Evolutionary conservation across 2,329 filamentous ascomycete species (phyloP), one percentile per base, ranked within the genome.

Genomic region (Botrytis hyacinthi): DNA sequence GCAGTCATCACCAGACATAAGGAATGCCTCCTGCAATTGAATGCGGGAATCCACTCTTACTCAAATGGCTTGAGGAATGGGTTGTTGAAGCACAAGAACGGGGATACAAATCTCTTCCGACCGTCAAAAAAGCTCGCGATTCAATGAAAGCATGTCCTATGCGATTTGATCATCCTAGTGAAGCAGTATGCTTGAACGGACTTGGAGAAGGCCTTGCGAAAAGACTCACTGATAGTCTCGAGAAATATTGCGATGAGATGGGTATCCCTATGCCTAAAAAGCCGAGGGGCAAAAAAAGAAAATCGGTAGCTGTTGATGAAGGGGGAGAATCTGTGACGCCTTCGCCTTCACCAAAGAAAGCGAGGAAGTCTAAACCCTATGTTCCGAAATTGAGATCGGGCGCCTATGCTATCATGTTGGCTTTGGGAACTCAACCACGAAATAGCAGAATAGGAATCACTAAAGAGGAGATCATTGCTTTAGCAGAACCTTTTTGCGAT

Each of bases 41-140:
- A 70, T 80, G 79, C 57, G 78, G 79, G 26, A 96, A 96, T 78
- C 90, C 92, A 8, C 85, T 93, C 59, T 86, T 94, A 14, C 85
- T 95, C 18, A 83, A 84, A 76, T 95, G 92, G 90, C 89, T 95
- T 69, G 91, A 92, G 79, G 92, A 94, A 84, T 94, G 91, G 91
- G 87, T 92, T 68, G 91, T 94, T 62, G 81, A 87, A 59, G 92
- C 92, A 20, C 86, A 87, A 67, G 89, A 93, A 29, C 94, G 93
- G 80, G 91, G 91, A 35, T 95, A 94, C 81, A 92, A 89, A 76
- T 68, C 62, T 42, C 71, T 72, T 32, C 40, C 62, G 3, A 60
- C 62, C 26, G 16, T 72, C 7, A 67, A 57, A 26, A 89, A 91
- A 77, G 93, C 93, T 1, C 93, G 93, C 79, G 87, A 93, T 73